Base-by-base conservation (phyloP, 768 basidiomycete genomes). In the Lactarius tabidus region DNA sequence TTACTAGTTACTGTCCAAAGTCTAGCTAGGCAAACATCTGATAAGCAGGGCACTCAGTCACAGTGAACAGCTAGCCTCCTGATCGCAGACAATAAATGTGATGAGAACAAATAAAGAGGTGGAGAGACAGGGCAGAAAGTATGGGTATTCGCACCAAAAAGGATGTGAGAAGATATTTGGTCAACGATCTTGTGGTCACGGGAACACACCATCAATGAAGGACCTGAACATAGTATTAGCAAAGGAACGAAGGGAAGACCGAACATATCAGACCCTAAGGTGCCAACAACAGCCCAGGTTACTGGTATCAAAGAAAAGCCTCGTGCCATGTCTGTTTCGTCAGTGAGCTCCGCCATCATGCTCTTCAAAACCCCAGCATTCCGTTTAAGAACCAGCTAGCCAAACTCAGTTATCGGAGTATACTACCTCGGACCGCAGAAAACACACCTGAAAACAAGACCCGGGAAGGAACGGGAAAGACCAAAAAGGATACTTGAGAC, bases 371-470 rank as follows among this genome's bases (percentile, higher is more conserved):
- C 45, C 3, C 45, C 45, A 26, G 12, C 15, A 6, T 48, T 48
- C 12, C 45, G 23, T 23, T 48, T 48, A 15, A 48, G 45, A 51
- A 43, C 14, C 57, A 10, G 43, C 45, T 59, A 36, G 12, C 29
- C 84, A 87, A 6, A 85, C 80, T 69, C 88, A 88, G 43, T 88
- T 89, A 66, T n/a, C n/a, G n/a, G 12, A 23, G 89, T 88, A 29
- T 45, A 48, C 35, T 14, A 29, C 23, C 52, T 74, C 72, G 73
- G 74, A 28, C 8, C 9, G n/a, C 53, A 12, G 43, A 18, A 23
- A 36, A 36, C 36, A 36, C 10, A 36, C 36, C 36, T 36, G 36
- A 36, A 33, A 4, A 33, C 33, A 33, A 33, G 33, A 3, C 4
- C 33, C 4, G 4, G 4, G 33, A 33, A 33, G 12, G 36, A 36